Evolutionary conservation across 2,329 filamentous ascomycete species (phyloP), one percentile per base, ranked within the genome.

Genomic region (Alternaria triticimaculans): DNA sequence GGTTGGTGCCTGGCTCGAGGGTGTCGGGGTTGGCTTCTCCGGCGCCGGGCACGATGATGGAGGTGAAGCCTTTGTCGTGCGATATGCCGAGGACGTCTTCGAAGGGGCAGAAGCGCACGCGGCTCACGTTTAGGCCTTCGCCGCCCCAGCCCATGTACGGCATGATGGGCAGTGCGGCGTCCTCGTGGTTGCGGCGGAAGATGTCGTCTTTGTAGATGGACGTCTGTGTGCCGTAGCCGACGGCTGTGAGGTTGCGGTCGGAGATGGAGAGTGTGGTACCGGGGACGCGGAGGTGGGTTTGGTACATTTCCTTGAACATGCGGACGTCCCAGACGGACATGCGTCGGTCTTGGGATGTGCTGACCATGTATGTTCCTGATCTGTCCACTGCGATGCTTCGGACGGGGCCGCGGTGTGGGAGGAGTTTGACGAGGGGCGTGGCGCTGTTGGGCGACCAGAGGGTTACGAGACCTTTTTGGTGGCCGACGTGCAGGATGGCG

Each of bases 261-360:
- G 93, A 97, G 76, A 99, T 96, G 21, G 93, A 86, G 23, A 98
- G 86, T 0, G 92, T 92, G 2, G 92, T 90, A 6, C 92, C 94
- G 0, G 96, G 96, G 62, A 92, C 89, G 43, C 90, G 88, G 37
- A 94, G 92, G 67, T 90, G 93, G 82, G 49, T 53, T 25, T 98
- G 93, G 82, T 96, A 92, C 25, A 99, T 91, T 76, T 97, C 93
- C 72, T 92, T 93, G 84, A 96, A 96, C 87, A 93, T 97, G 46
- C 95, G 89, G 66, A 98, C 90, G 78, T 98, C 95, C 94, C 95
- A 97, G 12, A 97, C 90, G n/a, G 92, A 89, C 92, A 97, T 96
- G 77, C 92, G 93, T 69, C 89, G 86, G 78, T 97, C 95, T 77
- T 97, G 93, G 1, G 94, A 95, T 0, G 93, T 90, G 4, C 94